Evolutionary conservation across 2,329 filamentous ascomycete genomes (phyloP).

Genomic region (Bipolaris bicolor): DNA sequence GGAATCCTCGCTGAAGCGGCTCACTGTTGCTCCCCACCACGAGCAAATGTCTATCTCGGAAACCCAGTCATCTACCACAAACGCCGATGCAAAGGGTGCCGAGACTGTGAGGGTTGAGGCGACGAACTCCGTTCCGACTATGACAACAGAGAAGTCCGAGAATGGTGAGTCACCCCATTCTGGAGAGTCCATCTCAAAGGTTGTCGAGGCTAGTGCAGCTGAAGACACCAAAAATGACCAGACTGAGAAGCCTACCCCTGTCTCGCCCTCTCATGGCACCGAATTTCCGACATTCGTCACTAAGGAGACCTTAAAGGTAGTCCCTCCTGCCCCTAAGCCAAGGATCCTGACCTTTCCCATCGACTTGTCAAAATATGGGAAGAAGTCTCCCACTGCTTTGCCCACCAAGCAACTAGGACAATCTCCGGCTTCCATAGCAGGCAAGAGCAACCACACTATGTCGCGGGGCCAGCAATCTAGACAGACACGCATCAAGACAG

Average conservation of each 20-base stretch:
- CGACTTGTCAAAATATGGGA: constrained; percentile 29
- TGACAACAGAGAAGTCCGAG: too few species aligned
- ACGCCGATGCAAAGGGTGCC: accelerated
- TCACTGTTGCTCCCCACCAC: constrained; percentile 12
- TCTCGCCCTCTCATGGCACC: neutral
- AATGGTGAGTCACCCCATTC: too few species aligned
- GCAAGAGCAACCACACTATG: neutral
- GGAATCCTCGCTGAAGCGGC: constrained; percentile 17
- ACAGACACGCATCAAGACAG: constrained; percentile 8
- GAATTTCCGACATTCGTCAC: constrained; percentile 23
- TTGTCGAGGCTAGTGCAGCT: neutral
- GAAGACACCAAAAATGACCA: neutral
- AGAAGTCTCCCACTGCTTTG: constrained; percentile 8
- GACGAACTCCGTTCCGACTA: too few species aligned
- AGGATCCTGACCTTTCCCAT: constrained; percentile 30
- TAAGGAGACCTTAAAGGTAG: constrained; percentile 26
- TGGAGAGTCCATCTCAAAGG: too few species aligned
- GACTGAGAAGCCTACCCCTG: neutral
- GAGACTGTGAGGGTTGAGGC: too few species aligned
- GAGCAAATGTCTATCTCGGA: constrained; percentile 1
- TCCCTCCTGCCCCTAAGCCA: constrained; percentile 25
- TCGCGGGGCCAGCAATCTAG: neutral
- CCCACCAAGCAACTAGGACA: neutral
- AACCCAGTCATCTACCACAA: neutral
- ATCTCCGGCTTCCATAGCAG: neutral